A percentile compares a stretch with the other conserved stretches of the same genome.
Evolutionary conservation across 768 basidiomycete genomes (phyloP).

Genomic region (Trametes gibbosa): DNA sequence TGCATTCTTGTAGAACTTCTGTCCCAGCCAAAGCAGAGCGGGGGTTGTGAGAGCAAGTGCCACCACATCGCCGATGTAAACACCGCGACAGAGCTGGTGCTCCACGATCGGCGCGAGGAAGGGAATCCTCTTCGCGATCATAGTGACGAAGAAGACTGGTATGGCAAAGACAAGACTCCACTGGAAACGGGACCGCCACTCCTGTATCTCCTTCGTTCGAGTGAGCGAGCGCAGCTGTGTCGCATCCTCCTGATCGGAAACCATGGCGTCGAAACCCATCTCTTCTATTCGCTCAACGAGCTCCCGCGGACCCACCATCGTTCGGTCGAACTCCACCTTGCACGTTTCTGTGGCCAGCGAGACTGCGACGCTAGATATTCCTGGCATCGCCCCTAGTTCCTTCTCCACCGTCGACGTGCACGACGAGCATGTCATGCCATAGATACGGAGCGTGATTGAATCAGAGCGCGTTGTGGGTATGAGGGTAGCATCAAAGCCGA

Average conservation of each 20-base stretch:
- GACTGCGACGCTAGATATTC: slow-evolving; percentile 68
- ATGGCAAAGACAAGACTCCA: slow-evolving; percentile 77
- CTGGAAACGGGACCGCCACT: slow-evolving; percentile 80
- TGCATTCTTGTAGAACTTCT: slow-evolving; percentile 83
- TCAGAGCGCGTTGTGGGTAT: slow-evolving; percentile 68
- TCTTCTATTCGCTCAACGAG: slow-evolving; percentile 86
- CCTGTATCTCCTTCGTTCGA: slow-evolving; percentile 85
- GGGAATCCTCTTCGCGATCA: slow-evolving; percentile 73
- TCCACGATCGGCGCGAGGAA: slow-evolving; percentile 54
- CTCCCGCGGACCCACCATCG: slow-evolving; percentile 74
- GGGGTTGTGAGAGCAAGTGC: slow-evolving; percentile 80
- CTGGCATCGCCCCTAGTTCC: slow-evolving; percentile 66
- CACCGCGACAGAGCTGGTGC: slow-evolving; percentile 53
- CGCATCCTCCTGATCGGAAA: slow-evolving; percentile 74
- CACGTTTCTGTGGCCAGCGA: slow-evolving; percentile 76
- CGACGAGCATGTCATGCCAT: slow-evolving; percentile 88
- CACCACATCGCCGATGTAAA: slow-evolving; percentile 82
- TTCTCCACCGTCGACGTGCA: slow-evolving; percentile 77
- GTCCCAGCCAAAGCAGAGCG: slow-evolving; percentile 89
- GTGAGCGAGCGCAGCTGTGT: slow-evolving; percentile 86
- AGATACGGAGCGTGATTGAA: slow-evolving; percentile 71
- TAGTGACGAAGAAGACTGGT: slow-evolving; percentile 91
- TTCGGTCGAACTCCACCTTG: slow-evolving; percentile 72
- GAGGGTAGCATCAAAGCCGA: slow-evolving; percentile 85
- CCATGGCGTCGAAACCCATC: slow-evolving; percentile 87